Conservation (phyloP, 805 yeast species). For the Kazachstania psychrophila region DNA sequence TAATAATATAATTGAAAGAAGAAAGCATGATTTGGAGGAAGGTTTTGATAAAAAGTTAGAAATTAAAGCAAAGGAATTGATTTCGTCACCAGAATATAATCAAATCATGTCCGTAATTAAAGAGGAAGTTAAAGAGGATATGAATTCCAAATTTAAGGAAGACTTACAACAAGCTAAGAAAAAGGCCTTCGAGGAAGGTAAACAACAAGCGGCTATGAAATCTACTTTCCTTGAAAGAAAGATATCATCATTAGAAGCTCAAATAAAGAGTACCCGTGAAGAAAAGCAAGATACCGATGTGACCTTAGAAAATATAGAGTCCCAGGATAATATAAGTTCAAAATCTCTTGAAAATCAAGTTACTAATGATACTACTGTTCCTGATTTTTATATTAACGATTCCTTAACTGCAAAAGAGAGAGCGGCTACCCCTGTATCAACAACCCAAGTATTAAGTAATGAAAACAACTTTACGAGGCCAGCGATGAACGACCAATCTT, state of each 20-base stretch:
- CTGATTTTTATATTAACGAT: no score
- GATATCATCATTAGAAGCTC: slow-evolving; percentile 21
- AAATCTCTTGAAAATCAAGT: not conserved
- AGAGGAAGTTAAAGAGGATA: slow-evolving; percentile 10
- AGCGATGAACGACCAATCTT: not conserved
- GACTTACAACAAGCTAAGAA: slow-evolving; percentile 7
- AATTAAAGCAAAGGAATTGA: slow-evolving; percentile 6
- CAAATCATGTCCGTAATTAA: slow-evolving; percentile 6
- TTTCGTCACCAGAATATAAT: slow-evolving; percentile 4
- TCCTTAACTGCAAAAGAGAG: no score
- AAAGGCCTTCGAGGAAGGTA: slow-evolving; percentile 19
- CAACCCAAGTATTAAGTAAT: no score
- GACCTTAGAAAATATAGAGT: no score
- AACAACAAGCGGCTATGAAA: slow-evolving; percentile 16
- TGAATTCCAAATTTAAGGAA: slow-evolving; percentile 7
- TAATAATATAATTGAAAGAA: slow-evolving; percentile 40
- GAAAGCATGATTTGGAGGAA: slow-evolving; percentile 16
- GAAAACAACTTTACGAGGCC: no score
- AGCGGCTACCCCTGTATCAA: no score
- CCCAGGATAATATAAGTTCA: no score
- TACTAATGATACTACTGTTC: not conserved
- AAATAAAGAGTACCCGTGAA: slow-evolving; percentile 32
- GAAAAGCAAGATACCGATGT: slow-evolving; percentile 29
- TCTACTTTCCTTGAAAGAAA: slow-evolving; percentile 23
- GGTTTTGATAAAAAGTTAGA: slow-evolving; percentile 8